Evolutionary conservation across 768 basidiomycete genomes (phyloP).

Genomic region (Hericium erinaceus): DNA sequence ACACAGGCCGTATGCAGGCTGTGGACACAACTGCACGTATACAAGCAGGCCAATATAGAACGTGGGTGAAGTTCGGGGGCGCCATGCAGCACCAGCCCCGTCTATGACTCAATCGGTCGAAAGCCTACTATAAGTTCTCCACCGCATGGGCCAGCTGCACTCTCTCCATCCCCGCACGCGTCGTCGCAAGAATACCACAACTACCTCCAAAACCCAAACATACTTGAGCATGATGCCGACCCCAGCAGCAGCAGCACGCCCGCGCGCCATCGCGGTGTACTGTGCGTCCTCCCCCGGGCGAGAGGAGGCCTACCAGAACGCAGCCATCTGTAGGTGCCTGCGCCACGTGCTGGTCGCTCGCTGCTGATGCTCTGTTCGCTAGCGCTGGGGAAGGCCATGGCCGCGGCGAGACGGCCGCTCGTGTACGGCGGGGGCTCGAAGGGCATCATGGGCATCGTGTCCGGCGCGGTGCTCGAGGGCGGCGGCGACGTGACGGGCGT

Average conservation of each 20-base stretch:
- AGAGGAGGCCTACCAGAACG: not conserved
- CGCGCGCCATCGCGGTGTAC: slow-evolving; percentile 1
- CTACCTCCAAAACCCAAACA: too few relatives aligned
- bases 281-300: slow-evolving; percentile 1
- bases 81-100: not conserved
- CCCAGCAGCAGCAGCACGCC: not conserved
- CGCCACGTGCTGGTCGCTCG: not conserved
- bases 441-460: slow-evolving; percentile 85
- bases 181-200: too few relatives aligned
- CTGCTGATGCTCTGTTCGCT: not conserved
- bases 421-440: slow-evolving; percentile 82
- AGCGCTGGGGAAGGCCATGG: slow-evolving; percentile 74
- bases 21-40: too few relatives aligned
- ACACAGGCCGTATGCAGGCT: too few relatives aligned
- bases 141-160: too few relatives aligned
- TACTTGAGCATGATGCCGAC: too few relatives aligned
- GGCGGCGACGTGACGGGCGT: slow-evolving; percentile 75
- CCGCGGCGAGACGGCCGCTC: slow-evolving; percentile 46
- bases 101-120: not conserved
- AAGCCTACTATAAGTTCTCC: too few relatives aligned
- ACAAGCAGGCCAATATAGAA: not conserved
- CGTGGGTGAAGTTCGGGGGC: not conserved
- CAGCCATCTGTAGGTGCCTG: not conserved
- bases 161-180: too few relatives aligned
- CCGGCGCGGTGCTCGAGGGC: slow-evolving; percentile 48